Conservation (phyloP, 1,284 basidiomycete species). For the Inonotus obliquus region DNA sequence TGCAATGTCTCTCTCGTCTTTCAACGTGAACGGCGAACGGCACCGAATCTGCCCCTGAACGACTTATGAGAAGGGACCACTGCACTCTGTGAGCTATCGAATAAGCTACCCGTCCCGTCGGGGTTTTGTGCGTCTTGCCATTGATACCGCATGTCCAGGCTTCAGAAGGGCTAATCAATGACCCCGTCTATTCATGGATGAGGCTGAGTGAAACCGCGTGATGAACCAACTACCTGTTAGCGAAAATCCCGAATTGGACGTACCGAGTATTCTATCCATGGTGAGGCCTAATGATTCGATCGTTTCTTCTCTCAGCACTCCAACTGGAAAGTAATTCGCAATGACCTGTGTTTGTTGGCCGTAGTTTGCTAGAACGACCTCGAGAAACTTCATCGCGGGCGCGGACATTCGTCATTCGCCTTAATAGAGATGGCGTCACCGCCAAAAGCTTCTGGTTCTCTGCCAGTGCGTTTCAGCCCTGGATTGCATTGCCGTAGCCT, state of each 20-base stretch:
- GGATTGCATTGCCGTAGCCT: too few species aligned
- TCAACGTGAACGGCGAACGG: not conserved
- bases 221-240: too few species aligned
- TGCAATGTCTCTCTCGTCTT: not conserved
- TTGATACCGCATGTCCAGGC: not conserved
- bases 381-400: too few species aligned
- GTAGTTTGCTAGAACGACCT: too few species aligned
- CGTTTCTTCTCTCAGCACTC: not conserved
- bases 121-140: not conserved
- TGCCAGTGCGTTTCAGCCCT: too few species aligned
- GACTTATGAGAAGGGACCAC: not conserved
- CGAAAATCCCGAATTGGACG: not conserved
- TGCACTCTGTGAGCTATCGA: not conserved
- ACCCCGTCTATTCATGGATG: not conserved
- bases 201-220: not conserved
- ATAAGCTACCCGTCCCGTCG: not conserved
- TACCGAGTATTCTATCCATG: not conserved
- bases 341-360: too few species aligned
- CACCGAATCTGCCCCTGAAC: slow-evolving; percentile 8
- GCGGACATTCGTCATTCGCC: too few species aligned
- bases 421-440: too few species aligned
- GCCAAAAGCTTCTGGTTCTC: too few species aligned
- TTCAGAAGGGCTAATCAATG: not conserved
- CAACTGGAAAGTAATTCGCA: too few species aligned
- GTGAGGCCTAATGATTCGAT: not conserved